phyloP scores from a whole-genome alignment of 208 protist species.

The Leishmania mexicana region DNA sequence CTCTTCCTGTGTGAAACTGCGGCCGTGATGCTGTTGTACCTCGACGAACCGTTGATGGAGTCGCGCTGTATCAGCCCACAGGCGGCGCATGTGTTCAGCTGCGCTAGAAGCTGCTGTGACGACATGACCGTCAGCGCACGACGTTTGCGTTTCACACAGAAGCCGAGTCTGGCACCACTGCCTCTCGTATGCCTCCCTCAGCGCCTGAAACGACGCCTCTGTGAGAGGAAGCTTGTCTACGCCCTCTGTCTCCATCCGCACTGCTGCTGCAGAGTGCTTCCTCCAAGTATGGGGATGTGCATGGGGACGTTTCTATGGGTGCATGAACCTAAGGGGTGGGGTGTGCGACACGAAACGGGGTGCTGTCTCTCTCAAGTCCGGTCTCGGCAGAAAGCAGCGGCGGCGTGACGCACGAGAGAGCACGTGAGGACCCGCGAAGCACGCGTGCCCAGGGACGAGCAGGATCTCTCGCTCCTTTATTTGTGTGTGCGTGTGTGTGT shows the following conservation, averaged over 20 bases:
- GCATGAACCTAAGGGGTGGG: background rate
- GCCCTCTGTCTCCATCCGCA: background rate
- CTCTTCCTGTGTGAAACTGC: constrained; percentile 17
- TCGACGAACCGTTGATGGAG: constrained; percentile 23
- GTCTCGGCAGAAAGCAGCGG: background rate
- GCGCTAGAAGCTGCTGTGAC: constrained; percentile 9
- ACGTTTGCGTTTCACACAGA: background rate
- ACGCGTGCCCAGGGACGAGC: background rate
- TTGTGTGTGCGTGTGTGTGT: background rate
- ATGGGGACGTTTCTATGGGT: background rate
- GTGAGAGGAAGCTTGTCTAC: constrained; percentile 17
- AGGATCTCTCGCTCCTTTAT: background rate
- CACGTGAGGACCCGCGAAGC: background rate
- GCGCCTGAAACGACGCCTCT: constrained; percentile 17
- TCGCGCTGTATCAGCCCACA: constrained; percentile 11
- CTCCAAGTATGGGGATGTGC: no score
- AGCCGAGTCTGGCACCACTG: constrained; percentile 6
- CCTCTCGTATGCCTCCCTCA: constrained; percentile 26
- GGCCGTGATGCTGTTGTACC: background rate
- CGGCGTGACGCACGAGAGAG: background rate
- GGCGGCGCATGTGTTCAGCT: constrained; percentile 6
- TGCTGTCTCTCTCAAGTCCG: no score
- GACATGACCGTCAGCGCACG: background rate
- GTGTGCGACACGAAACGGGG: background rate
- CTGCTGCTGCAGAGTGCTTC: background rate